Evolutionary conservation across 1,139 yeast species (phyloP), one percentile per base, ranked within the genome.

Genomic region (Hemisphaericaspora xylofermentans): DNA sequence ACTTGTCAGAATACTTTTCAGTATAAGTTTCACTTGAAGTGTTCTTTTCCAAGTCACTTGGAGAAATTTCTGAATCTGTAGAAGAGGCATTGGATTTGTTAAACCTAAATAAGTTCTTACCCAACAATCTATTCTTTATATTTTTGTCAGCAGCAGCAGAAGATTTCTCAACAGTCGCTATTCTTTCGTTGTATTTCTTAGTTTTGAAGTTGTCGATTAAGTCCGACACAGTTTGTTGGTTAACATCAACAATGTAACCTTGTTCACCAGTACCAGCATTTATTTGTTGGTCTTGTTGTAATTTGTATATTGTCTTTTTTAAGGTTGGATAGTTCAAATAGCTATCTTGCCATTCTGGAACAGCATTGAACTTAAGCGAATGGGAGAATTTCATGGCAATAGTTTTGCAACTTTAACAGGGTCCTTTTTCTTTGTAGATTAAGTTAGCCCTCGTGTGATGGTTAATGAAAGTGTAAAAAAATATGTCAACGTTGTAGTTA

Each of bases 261-360:
- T 63, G 64, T 28, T 53, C 53, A 15, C 65, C 61, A 33, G 44
- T 45, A 17, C 59, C 60, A 35, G 43, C 43, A 33, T 35, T 24
- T 14, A 35, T 37, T 6, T 66, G 50, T 47, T 68, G 74, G 39
- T 64, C 67, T 45, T 68, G 69, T 44, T 69, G 74, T 39, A 69
- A 62, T 50, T 56, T 53, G 55, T 83, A 84, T 33, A 83, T 77
- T 18, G 73, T 66, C 57, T 80, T 81, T 56, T 84, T 84, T 36
- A 84, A 68, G 8, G 75, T 71, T 4, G 84, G 78, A 58, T 84
- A 84, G 57, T 81, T 82, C 46, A 84, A 69, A 56, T 84, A 84
- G 46, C 73, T 63, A 42, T 84, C 80, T 40, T 82, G 74, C 91
- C 93, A 84, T 55, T 84, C 93, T 4, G 93, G 91, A 27, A 84